Evolutionary conservation across 805 yeast genomes (phyloP), one percentile per base, ranked within the genome.

Genomic region (Suhomyces canberraensis): DNA sequence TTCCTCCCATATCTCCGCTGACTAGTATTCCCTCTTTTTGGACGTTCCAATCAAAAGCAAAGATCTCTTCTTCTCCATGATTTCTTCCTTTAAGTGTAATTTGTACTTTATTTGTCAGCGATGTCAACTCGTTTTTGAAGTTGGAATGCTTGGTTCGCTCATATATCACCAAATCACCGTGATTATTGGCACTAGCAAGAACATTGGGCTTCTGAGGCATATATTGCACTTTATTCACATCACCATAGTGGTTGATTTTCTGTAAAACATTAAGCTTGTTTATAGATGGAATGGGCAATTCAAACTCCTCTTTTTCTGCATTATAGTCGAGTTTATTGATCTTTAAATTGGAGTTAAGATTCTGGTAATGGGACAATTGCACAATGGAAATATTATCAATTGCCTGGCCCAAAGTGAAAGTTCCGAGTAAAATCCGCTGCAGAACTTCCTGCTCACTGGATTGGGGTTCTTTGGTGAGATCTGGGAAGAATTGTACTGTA

Each of bases 181-280:
- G 56, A 28, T 82, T 77, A 29, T 84, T 78, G 8, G 80, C 76
- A 14, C 88, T 75, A 2, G 90, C 87, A 4, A 90, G 69, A 4
- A 90, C 52, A 51, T 89, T 93, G 1, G 93, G 93, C 50, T 90
- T 90, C 47, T 84, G 91, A 0, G 96, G 95, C 79, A 85, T 76
- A 50, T 75, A 77, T 25, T 82, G 69, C 0, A 84, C 80, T 42
- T 76, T 74, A 53, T 87, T 86, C 38, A 89, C 81, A 45, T 83
- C 93, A 2, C 86, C 89, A 1, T 64, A 56, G 46, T 80, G 88
- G 22, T 75, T 69, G n/a, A 85, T 79, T 30, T 73, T 71, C 58
- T 85, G 95, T 4, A 69, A 43, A 4, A 50, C 54, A 26, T 54
- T 51, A n/a, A 60, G 37, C 40, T 59, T 60, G 31, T 52, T 51